Evolutionary conservation across 257 asterid genomes (phyloP), one percentile per base, ranked within the genome.

Genomic region (Solanum peruvianum): DNA sequence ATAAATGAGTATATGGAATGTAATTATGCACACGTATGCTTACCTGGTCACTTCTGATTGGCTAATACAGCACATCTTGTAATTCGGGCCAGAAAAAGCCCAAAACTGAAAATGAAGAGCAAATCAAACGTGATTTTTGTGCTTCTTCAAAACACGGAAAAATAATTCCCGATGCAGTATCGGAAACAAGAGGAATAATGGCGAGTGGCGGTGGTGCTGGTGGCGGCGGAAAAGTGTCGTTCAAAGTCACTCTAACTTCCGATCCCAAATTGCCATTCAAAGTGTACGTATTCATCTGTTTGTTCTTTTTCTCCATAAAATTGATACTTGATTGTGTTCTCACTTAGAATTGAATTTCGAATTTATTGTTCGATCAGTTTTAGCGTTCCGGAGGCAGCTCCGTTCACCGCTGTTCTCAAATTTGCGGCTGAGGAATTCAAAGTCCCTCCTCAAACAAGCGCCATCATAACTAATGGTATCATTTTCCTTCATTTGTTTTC

Each of bases 341-440:
- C 11, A 56, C 64, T 7, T 56, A 20, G 20, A 11, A 21, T 75
- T 37, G 52, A 75, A 75, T 39, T 72, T 10, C 42, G n/a, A 15
- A 7, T 45, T 27, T 47, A 9, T 47, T 80, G 44, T 47, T 80
- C 14, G 60, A 49, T 23, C 93, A 97, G 98, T 86, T 95, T 96
- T 87, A 96, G 98, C 92, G 98, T 96, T 27, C 98, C 99, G 9
- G 99, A 96, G 93, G 99, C 94, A 70, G 99, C 98, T 9, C 98
- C 99, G 23, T 96, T 96, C 90, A 96, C 99, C 6, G 99, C 98
- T n/a, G 98, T 96, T 64, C 94, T 96, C 85, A 96, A 96, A 92
- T 96, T 90, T 78, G 97, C 98, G 2, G 98, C 99, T 20, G 99
- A 96, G 93, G 99, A 96, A 96, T 95, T 96, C 92, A 96, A 96